Evolutionary conservation across 371 early-diverging fungal species (phyloP).

Genomic region (Syncephalastrum sp.): DNA sequence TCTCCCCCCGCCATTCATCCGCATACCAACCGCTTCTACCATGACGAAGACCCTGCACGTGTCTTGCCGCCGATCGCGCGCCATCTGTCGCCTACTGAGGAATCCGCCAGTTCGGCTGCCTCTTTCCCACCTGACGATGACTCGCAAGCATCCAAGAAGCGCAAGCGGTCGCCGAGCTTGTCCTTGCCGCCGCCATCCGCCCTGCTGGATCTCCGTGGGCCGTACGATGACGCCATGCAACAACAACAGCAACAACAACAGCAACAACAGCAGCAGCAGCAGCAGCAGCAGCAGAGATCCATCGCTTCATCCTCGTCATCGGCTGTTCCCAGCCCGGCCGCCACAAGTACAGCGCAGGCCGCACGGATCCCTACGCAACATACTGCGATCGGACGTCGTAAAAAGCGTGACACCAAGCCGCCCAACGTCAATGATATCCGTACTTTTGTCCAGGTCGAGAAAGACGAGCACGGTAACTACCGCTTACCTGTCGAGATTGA

Average conservation of each 20-base stretch:
- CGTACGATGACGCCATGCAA: neutral
- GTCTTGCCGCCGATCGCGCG: constrained; percentile 16
- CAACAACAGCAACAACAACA: constrained; percentile 8
- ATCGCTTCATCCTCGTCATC: constrained; percentile 4
- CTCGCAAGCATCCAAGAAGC: constrained; percentile 15
- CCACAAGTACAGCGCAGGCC: neutral
- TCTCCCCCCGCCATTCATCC: neutral
- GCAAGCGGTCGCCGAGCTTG: constrained; percentile 13
- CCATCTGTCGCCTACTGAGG: constrained; percentile 6
- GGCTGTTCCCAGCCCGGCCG: neutral
- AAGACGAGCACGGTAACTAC: constrained; percentile 68
- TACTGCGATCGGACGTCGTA: constrained; percentile 16
- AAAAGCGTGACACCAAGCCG: constrained; percentile 18
- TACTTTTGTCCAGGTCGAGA: constrained; percentile 57
- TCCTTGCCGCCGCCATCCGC: constrained; percentile 22
- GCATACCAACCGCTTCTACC: too few species aligned
- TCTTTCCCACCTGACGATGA: constrained; percentile 7
- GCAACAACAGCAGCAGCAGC: neutral
- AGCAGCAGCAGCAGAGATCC: neutral
- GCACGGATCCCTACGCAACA: constrained; percentile 14
- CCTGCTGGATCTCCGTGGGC: constrained; percentile 15
- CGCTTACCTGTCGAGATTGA: constrained; percentile 79
- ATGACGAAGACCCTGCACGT: constrained; percentile 3
- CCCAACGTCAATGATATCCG: constrained; percentile 32
- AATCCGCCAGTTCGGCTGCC: constrained; percentile 5